These are phyloP conservation scores for Panicum miliaceum DNA, from an alignment of 176 grass and related monocot species.

Conservation along the genomic window DNA sequence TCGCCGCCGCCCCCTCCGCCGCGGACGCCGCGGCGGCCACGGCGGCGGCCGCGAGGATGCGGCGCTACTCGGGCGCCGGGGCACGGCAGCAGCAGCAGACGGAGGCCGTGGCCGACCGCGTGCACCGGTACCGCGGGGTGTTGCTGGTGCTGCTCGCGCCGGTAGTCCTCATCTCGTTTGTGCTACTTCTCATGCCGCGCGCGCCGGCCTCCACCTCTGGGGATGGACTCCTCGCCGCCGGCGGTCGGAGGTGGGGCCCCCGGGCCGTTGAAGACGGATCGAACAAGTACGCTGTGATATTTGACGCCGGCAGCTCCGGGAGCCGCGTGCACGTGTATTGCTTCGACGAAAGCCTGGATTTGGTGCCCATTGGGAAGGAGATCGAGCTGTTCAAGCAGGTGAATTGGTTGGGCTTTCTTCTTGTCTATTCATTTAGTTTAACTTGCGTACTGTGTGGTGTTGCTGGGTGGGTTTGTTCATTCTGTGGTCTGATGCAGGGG, in stretches of 20 bases:
- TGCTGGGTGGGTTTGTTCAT: conserved; percentile 19
- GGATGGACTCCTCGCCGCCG: conserved; percentile 24
- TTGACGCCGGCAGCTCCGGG: conserved; percentile 94
- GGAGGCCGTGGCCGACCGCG: conserved; percentile 61
- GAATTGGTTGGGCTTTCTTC: conserved; percentile 26
- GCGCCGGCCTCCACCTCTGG: conserved; percentile 38
- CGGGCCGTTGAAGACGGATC: conserved; percentile 44
- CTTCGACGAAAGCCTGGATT: conserved; percentile 84
- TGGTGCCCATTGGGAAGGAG: conserved; percentile 79
- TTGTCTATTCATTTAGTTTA: conserved; percentile 23
- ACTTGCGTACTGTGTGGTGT: conserved; percentile 17
- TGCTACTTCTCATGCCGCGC: conserved; percentile 73
- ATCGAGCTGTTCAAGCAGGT: conserved; percentile 97
- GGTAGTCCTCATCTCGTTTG: conserved; percentile 72
- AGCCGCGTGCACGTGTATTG: conserved; percentile 94
- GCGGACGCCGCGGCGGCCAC: conserved; percentile 35
- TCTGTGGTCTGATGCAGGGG: conserved; percentile 1
- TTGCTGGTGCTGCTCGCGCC: conserved; percentile 70
- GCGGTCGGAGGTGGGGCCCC: conserved; percentile 59
- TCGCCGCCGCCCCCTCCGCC: conserved; percentile 37
- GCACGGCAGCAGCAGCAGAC: conserved; percentile 49
- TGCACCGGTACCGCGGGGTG: conserved; percentile 78
- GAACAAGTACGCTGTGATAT: conserved; percentile 84
- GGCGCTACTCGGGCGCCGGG: conserved; percentile 56
- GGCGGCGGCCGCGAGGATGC: conserved; percentile 65